phyloP scores from a whole-genome alignment of 2,329 filamentous ascomycete genomes.

The Aspergillus ruber region DNA sequence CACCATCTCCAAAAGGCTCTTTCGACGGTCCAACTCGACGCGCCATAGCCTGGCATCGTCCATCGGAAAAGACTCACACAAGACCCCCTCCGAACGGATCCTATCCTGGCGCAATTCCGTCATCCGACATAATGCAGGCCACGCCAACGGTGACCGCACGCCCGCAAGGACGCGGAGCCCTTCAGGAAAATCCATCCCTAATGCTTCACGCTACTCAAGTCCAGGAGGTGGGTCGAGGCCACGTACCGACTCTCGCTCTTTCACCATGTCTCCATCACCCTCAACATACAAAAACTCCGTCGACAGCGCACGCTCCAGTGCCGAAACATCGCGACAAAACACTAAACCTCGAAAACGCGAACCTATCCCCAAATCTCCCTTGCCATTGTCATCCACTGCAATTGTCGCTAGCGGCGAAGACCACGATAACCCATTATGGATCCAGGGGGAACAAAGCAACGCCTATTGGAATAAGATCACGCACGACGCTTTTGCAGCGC shows the following conservation, averaged over 20 bases:
- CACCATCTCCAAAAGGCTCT: conserved; percentile 64
- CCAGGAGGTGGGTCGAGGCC: conserved; percentile 13
- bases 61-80: conserved; percentile 39
- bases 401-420: conserved; percentile 16
- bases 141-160: conserved; percentile 32
- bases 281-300: conserved; percentile 19
- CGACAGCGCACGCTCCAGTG: conserved; percentile 15
- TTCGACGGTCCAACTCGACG: conserved; percentile 50
- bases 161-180: conserved; percentile 37
- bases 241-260: conserved; percentile 18
- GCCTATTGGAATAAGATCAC: conserved; percentile 47
- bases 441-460: conserved; percentile 47
- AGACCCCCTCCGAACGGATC: conserved; percentile 66
- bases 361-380: conserved; percentile 3
- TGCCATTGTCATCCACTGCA: conserved; percentile 15
- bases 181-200: conserved; percentile 35
- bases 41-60: conserved; percentile 46
- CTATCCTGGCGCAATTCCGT: conserved; percentile 78
- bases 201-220: conserved; percentile 16
- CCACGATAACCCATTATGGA: conserved; percentile 41
- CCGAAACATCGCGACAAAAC: conserved; percentile 3
- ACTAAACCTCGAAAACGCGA: conserved; percentile 5
- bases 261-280: conserved; percentile 21
- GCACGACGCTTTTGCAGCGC: conserved; percentile 32
- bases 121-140: conserved; percentile 45